Conservation (phyloP, 2,329 filamentous ascomycete species). For the Aspergillus ochraceus region DNA sequence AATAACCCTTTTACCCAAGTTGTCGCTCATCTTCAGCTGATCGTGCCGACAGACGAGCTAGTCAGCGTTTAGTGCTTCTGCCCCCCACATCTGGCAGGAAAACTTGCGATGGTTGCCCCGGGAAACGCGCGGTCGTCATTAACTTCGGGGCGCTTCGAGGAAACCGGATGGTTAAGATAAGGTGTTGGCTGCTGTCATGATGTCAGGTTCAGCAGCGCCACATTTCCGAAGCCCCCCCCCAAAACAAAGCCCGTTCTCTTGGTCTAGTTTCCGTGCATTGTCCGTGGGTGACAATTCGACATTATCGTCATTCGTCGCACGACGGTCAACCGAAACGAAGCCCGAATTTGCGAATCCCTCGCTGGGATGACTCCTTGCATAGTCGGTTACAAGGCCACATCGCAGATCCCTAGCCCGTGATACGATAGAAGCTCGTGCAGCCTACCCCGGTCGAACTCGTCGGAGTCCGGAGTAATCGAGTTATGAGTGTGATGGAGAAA, state of each 20-base stretch:
- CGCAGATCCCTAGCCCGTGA: neutral
- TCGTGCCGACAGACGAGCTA: slow-evolving; percentile 13
- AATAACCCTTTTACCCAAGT: slow-evolving; percentile 4
- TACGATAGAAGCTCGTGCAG: neutral
- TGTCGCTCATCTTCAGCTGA: slow-evolving; percentile 11
- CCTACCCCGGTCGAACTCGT: neutral
- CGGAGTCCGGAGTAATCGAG: neutral
- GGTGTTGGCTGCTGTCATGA: slow-evolving; percentile 1
- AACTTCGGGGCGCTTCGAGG: neutral
- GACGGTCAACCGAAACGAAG: neutral
- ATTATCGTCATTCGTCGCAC: neutral
- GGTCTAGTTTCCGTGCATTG: neutral
- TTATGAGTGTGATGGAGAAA: neutral
- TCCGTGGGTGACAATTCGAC: neutral
- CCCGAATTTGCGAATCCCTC: too few species aligned
- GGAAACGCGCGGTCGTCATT: slow-evolving; percentile 3
- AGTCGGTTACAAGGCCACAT: neutral
- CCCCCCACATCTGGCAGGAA: slow-evolving; percentile 22
- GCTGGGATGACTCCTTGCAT: neutral
- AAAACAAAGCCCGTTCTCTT: neutral
- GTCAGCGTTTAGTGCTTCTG: slow-evolving; percentile 7
- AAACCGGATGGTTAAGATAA: neutral
- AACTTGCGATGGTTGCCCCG: slow-evolving; percentile 23
- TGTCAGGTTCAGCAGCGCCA: slow-evolving; percentile 11
- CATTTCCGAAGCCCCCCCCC: neutral